Evolutionary conservation across 2,329 filamentous ascomycete genomes (phyloP).

Genomic region (Cladophialophora chaetospira): DNA sequence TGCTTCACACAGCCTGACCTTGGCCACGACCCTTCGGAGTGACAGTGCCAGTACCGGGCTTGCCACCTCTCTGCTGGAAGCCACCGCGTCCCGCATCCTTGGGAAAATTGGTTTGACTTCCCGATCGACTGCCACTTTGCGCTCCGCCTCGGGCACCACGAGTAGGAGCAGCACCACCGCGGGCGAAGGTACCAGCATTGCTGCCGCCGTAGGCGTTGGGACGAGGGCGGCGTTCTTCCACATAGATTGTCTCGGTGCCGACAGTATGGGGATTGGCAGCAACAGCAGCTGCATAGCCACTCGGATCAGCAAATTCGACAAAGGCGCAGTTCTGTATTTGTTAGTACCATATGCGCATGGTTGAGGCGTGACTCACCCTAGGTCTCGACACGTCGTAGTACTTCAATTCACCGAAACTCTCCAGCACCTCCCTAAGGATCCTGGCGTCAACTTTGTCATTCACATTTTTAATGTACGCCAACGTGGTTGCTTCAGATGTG

Average conservation of each 20-base stretch:
- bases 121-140: conserved; percentile 51
- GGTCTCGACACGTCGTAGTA: conserved; percentile 66
- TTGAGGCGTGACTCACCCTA: conserved; percentile 64
- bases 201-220: conserved; percentile 67
- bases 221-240: conserved; percentile 87
- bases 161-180: conserved; percentile 62
- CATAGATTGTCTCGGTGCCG: conserved; percentile 76
- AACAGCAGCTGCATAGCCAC: conserved; percentile 81
- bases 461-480: conserved; percentile 95
- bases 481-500: conserved; percentile 71
- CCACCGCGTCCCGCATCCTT: conserved; percentile 69
- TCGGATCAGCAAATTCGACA: conserved; percentile 81
- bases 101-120: conserved; percentile 67
- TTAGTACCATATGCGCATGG: conserved; percentile 24
- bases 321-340: conserved; percentile 83
- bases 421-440: conserved; percentile 69
- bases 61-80: conserved; percentile 65
- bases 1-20: conserved; percentile 45
- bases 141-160: conserved; percentile 58
- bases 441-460: conserved; percentile 80
- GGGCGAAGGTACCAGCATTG: conserved; percentile 58
- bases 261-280: conserved; percentile 83
- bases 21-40: conserved; percentile 50
- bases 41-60: conserved; percentile 57
- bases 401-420: conserved; percentile 66